A percentile compares a stretch with the other conserved stretches of the same genome.
phyloP scores from a whole-genome alignment of 306 rosid species.

The Glycine tomentella region DNA sequence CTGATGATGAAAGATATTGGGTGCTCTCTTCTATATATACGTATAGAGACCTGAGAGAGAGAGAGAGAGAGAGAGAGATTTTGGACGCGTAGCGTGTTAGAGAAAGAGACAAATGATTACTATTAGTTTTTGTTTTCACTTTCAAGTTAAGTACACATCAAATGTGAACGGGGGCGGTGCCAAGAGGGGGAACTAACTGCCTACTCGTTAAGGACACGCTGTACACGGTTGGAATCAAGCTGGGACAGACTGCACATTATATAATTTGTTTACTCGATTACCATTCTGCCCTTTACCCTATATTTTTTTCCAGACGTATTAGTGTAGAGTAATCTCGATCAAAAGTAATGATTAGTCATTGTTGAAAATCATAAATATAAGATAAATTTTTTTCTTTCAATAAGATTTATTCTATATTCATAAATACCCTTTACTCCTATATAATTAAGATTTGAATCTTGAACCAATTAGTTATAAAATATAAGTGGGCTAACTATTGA shows the following conservation, averaged over 20 bases:
- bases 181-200: neutral
- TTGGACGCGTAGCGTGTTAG: conserved; percentile 48
- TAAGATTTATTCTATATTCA: too few relatives aligned
- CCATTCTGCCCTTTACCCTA: conserved; percentile 33
- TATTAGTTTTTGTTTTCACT: neutral
- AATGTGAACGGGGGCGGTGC: neutral
- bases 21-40: neutral
- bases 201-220: conserved; percentile 53
- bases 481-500: too few relatives aligned
- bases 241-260: conserved; percentile 37
- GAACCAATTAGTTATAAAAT: too few relatives aligned
- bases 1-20: conserved; percentile 33
- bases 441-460: too few relatives aligned
- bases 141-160: neutral
- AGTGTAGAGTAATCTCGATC: too few relatives aligned
- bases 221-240: conserved; percentile 51
- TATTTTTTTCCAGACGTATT: neutral
- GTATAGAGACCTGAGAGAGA: neutral
- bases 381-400: too few relatives aligned
- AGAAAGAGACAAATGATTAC: conserved; percentile 35
- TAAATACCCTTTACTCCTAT: too few relatives aligned
- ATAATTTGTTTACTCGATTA: neutral
- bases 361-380: too few relatives aligned
- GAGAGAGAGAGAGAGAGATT: neutral
- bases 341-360: too few relatives aligned